Percentiles rank a stretch among this genome's conserved stretches.
phyloP scores from a whole-genome alignment of 768 basidiomycete species.

The Mycena maculata region DNA sequence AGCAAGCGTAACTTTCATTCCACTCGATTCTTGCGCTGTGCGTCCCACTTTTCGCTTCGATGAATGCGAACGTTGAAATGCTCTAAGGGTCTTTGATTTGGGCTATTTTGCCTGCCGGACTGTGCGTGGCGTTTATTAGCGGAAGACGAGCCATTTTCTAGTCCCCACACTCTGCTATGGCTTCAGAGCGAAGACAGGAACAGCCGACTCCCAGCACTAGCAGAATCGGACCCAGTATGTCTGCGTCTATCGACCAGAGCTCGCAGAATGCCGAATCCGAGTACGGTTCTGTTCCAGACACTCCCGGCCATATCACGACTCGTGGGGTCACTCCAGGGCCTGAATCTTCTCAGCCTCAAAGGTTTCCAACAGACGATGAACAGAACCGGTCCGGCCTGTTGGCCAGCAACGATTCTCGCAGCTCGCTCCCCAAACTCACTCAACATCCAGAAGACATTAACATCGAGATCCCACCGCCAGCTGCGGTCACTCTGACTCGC shows the following conservation, averaged over 20 bases:
- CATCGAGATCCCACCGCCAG: not conserved
- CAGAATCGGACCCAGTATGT: not conserved
- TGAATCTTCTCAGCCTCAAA: not conserved
- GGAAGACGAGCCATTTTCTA: not conserved
- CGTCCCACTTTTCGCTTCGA: no score
- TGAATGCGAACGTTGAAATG: not conserved
- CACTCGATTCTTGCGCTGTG: not conserved
- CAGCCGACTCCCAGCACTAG: not conserved
- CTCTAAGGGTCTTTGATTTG: not conserved
- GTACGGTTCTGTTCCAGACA: not conserved
- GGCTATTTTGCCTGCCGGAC: constrained; percentile 2
- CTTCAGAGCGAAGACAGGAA: not conserved
- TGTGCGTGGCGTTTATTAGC: constrained; percentile 5
- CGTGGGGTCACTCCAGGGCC: not conserved
- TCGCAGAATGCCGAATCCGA: not conserved
- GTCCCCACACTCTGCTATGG: not conserved
- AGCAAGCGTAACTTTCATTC: no score
- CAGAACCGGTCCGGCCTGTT: not conserved
- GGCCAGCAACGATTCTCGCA: not conserved
- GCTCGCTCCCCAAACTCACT: no score
- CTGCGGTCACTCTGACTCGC: not conserved
- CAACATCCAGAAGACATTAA: constrained; percentile 2
- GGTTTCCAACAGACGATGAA: not conserved
- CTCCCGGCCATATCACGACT: not conserved
- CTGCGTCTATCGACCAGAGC: not conserved